Percentiles rank a stretch among this genome's conserved stretches.
phyloP scores from a whole-genome alignment of 345 rosid genomes.

The Jatropha curcas region DNA sequence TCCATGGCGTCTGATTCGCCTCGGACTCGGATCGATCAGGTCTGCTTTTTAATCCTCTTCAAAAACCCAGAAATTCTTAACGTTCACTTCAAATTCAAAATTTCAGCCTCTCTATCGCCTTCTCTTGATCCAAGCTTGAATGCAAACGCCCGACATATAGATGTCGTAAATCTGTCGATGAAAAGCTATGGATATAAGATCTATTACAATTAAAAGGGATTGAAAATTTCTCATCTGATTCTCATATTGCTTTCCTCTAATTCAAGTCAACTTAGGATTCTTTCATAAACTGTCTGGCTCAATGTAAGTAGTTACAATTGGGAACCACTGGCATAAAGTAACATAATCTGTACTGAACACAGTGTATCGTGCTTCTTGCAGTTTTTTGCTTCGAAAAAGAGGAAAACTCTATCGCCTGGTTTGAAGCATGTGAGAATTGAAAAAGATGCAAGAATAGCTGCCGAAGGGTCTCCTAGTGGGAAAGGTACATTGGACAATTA shows the following conservation, averaged over 20 bases:
- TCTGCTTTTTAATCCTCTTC: slow-evolving; percentile 18
- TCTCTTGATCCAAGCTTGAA: neutral
- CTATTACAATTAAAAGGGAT: neutral
- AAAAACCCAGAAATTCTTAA: slow-evolving; percentile 4
- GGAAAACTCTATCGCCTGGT: slow-evolving; percentile 66
- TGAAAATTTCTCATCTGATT: neutral
- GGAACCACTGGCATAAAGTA: neutral
- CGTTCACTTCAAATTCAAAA: slow-evolving; percentile 4
- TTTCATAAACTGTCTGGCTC: no score
- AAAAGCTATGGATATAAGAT: neutral
- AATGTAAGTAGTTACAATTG: neutral
- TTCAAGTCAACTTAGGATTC: no score
- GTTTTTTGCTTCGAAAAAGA: slow-evolving; percentile 80
- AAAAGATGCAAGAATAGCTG: slow-evolving; percentile 47
- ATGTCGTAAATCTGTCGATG: no score
- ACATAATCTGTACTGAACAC: neutral
- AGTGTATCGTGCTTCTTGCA: slow-evolving; percentile 24
- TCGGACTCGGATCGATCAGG: slow-evolving; percentile 69
- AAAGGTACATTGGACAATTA: slow-evolving; percentile 67
- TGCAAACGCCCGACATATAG: neutral
- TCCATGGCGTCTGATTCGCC: slow-evolving; percentile 70
- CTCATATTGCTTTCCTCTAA: neutral
- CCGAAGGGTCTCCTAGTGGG: slow-evolving; percentile 63
- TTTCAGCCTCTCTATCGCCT: neutral
- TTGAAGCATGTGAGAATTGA: slow-evolving; percentile 53